Percentiles rank a stretch among this genome's conserved stretches.
Conservation (phyloP, 1,284 basidiomycete genomes). For the Irpex lacteus region DNA sequence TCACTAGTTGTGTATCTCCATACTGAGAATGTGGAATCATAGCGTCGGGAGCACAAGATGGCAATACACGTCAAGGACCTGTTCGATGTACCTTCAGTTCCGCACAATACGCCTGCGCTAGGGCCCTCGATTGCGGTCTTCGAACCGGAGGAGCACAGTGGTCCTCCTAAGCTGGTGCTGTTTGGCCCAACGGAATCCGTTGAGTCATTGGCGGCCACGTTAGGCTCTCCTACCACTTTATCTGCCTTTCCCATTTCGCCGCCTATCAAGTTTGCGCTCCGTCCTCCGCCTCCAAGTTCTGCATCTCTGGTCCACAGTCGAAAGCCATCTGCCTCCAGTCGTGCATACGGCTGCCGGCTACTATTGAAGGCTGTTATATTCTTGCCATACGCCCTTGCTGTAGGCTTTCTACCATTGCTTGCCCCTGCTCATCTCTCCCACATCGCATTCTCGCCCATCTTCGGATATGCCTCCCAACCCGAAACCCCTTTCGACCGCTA, state of each 20-base stretch:
- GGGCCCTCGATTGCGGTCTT: neutral
- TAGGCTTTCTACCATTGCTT: conserved; percentile 8
- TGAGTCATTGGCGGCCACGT: neutral
- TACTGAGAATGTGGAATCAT: neutral
- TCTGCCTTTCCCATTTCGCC: neutral
- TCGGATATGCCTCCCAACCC: neutral
- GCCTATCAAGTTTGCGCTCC: neutral
- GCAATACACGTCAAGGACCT: neutral
- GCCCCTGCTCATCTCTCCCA: conserved; percentile 2
- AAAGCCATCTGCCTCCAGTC: neutral
- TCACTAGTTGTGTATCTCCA: neutral
- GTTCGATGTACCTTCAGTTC: neutral
- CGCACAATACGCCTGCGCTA: neutral
- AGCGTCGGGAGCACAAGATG: neutral
- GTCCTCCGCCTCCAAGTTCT: neutral
- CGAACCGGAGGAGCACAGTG: neutral
- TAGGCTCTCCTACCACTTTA: neutral
- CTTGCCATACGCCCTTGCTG: conserved; percentile 4
- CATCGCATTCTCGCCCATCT: conserved; percentile 4
- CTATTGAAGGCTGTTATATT: neutral
- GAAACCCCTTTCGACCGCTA: neutral
- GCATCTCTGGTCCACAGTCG: neutral
- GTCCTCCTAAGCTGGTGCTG: neutral
- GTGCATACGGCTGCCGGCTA: neutral
- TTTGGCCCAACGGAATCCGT: neutral